phyloP scores from a whole-genome alignment of 352 stramenopile genomes.

The Globisporangium nunn region DNA sequence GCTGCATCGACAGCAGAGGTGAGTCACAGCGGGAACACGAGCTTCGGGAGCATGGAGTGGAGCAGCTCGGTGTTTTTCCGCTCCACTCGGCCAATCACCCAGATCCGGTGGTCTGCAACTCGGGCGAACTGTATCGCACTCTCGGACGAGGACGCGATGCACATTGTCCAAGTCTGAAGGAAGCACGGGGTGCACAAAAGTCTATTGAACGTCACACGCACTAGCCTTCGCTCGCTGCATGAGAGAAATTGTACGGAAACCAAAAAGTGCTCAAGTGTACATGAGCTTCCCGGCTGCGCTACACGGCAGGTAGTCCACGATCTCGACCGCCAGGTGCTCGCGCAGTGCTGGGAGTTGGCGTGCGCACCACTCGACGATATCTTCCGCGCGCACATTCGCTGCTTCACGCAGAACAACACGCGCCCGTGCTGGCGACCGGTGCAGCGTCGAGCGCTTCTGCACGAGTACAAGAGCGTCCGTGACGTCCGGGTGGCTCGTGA shows the following conservation, averaged over 20 bases:
- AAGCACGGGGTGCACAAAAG: background rate
- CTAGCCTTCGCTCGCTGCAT: background rate
- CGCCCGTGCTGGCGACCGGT: conserved; percentile 15
- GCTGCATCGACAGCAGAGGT: conserved; percentile 13
- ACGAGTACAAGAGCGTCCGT: conserved; percentile 49
- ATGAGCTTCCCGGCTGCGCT: conserved; percentile 82
- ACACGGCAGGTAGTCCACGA: conserved; percentile 63
- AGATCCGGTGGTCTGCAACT: conserved; percentile 88
- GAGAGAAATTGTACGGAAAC: background rate
- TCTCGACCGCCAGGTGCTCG: conserved; percentile 36
- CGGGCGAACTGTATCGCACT: conserved; percentile 95
- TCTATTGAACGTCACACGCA: background rate
- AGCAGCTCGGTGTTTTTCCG: conserved; percentile 50
- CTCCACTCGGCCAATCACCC: conserved; percentile 67
- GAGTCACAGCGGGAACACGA: conserved; percentile 15
- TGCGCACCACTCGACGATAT: conserved; percentile 32
- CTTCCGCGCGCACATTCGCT: conserved; percentile 14
- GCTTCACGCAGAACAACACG: conserved; percentile 28
- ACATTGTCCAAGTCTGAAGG: conserved; percentile 87
- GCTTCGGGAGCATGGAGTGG: conserved; percentile 18
- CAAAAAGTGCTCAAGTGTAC: conserved; percentile 39
- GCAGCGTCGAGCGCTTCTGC: conserved; percentile 13
- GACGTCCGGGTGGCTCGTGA: conserved; percentile 33
- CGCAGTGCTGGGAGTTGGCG: conserved; percentile 26
- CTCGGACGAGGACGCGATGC: conserved; percentile 92